These are phyloP conservation scores for Isoetes engelmannii DNA, from an alignment of 83 land plant species.

Conservation along the genomic window DNA sequence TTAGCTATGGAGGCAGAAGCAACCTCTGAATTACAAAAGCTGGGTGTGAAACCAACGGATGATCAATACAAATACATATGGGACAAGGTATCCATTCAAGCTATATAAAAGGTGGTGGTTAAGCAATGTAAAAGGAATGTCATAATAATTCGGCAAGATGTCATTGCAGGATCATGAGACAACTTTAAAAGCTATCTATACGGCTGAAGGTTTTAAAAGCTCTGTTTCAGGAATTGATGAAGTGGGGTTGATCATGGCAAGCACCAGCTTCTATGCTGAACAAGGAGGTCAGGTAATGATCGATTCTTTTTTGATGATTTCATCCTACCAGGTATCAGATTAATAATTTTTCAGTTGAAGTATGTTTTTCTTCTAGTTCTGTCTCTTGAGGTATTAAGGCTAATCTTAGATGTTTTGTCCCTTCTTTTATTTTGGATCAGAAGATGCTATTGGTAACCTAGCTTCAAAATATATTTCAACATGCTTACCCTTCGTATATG, in stretches of 20 bases:
- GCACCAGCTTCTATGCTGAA: constrained; percentile 93
- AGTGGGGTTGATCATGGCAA: constrained; percentile 68
- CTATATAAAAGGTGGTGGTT: not conserved
- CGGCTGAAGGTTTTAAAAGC: constrained; percentile 49
- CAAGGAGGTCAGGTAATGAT: constrained; percentile 93
- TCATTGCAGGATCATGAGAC: constrained; percentile 55
- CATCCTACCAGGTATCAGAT: too few species aligned
- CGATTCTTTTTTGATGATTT: not conserved
- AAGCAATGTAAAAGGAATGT: not conserved
- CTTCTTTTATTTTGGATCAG: not conserved
- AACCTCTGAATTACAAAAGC: constrained; percentile 63
- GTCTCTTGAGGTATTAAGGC: not conserved
- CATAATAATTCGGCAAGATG: not conserved
- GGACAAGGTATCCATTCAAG: constrained; percentile 49
- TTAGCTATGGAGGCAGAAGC: constrained; percentile 94
- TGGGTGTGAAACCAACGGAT: constrained; percentile 53
- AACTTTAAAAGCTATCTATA: constrained; percentile 66
- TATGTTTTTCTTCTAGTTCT: constrained; percentile 12
- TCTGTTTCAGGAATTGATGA: constrained; percentile 36
- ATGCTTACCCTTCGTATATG: not conserved
- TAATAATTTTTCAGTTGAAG: not conserved
- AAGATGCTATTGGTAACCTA: too few species aligned
- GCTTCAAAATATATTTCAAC: not conserved
- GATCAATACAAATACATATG: constrained; percentile 72
- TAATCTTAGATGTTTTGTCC: not conserved